A percentile compares a stretch with the other conserved stretches of the same genome.
Conservation (phyloP, 768 basidiomycete species). For the Leccinellum rugosiceps region DNA sequence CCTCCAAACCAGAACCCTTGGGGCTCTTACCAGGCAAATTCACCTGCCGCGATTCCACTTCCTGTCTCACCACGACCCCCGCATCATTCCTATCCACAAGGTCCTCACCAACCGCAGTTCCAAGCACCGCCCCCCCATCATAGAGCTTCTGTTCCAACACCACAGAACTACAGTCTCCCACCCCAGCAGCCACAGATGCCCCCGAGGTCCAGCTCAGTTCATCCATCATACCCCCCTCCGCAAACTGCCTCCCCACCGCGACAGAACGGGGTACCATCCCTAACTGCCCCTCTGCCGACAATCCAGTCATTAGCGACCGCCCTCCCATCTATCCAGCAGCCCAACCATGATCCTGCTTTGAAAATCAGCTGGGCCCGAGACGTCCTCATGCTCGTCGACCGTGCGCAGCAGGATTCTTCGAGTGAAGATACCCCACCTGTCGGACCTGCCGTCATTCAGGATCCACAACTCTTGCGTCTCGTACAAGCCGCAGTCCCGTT, state of each 20-base stretch:
- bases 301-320: constrained; percentile 55
- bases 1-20: constrained; percentile 27
- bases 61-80: constrained; percentile 23
- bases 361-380: constrained; percentile 81
- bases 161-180: constrained; percentile 23
- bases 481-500: constrained; percentile 62
- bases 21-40: background rate
- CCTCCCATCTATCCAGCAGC: constrained; percentile 48
- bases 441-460: constrained; percentile 53
- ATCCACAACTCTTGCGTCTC: constrained; percentile 58
- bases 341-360: constrained; percentile 53
- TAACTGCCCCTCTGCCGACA: constrained; percentile 71
- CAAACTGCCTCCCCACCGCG: constrained; percentile 25
- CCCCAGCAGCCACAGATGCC: constrained; percentile 23
- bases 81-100: constrained; percentile 10
- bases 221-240: constrained; percentile 16
- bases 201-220: constrained; percentile 16
- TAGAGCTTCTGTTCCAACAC: constrained; percentile 20
- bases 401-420: constrained; percentile 36
- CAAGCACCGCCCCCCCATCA: constrained; percentile 22
- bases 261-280: constrained; percentile 37
- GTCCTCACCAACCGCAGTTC: constrained; percentile 20
- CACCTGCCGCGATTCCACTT: constrained; percentile 18
- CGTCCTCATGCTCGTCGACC: constrained; percentile 76
- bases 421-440: constrained; percentile 38